Evolutionary conservation across 2,329 filamentous ascomycete genomes (phyloP), one percentile per base, ranked within the genome.

Genomic region (Talaromyces funiculosus): DNA sequence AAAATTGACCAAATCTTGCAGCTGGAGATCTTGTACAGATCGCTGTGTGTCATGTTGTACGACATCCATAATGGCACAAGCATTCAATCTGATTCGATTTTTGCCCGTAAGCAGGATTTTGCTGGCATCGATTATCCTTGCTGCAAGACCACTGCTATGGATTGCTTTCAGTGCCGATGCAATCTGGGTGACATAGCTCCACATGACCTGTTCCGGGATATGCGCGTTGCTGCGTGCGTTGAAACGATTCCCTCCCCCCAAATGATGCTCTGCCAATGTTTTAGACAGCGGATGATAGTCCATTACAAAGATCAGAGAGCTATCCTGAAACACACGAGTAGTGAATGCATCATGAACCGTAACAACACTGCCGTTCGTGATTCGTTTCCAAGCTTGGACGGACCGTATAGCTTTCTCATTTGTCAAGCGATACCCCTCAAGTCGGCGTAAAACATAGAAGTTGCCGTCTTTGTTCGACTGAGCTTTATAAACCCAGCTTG

Each of bases 401-500:
- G 89, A 86, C 61, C 89, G 84, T 57, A 97, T 95, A 3, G 92
- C 90, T 66, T 91, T 88, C 68, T 96, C 92, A 69, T 92, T 96
- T 14, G 89, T 94, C 55, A 97, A 77, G 10, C 91, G 88, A 71
- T 92, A 97, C 53, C 91, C 89, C 81, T 97, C 92, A 22, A 99
- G 83, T 63, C 94, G 84, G 64, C 94, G 85, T 51, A 99, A 79
- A 61, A 88, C 91, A 75, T 96, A 97, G n/a, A 87, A 86, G 65
- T 90, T 87, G 10, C 92, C 94, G 67, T 93, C 93, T 71, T 94
- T 94, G 73, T 84, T 88, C 6, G 91, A 96, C 24, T 88, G 87
- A 8, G 92, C 93, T 77, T 97, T 97, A 79, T 97, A 99, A 0
- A 96, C 85, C 91, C 92, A 97, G 67, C 89, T 96, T 5, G 88